These are phyloP conservation scores for Candida albicans DNA, from an alignment of 1,139 yeast species.

Conservation along the genomic window DNA sequence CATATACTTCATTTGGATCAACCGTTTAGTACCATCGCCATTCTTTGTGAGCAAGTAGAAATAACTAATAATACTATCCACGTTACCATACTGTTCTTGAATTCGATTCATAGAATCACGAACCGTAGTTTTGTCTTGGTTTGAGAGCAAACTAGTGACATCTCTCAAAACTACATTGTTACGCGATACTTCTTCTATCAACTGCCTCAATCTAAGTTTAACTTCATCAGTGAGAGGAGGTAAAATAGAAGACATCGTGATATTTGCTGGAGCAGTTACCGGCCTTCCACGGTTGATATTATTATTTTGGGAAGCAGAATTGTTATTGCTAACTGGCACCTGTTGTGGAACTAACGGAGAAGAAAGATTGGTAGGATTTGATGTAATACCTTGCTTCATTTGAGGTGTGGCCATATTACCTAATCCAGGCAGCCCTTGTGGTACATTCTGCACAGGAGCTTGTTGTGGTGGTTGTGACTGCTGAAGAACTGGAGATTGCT, in stretches of 20 bases:
- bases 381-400: constrained; percentile 22
- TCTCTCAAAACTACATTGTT: constrained; percentile 69
- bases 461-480: constrained; percentile 11
- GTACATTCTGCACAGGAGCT: constrained; percentile 7
- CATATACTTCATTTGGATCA: constrained; percentile 78
- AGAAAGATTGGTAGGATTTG: constrained; percentile 13
- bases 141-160: constrained; percentile 57
- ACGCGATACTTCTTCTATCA: constrained; percentile 67
- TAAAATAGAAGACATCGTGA: constrained; percentile 13
- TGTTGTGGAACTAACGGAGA: constrained; percentile 27
- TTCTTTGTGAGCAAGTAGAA: constrained; percentile 74
- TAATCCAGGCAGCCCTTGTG: constrained; percentile 26
- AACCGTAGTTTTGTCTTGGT: constrained; percentile 64
- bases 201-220: constrained; percentile 52
- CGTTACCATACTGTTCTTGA: constrained; percentile 64
- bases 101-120: constrained; percentile 57
- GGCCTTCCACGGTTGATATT: constrained; percentile 5
- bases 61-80: constrained; percentile 75
- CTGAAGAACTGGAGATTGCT: constrained; percentile 10
- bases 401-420: constrained; percentile 21
- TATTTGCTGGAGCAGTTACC: constrained; percentile 5
- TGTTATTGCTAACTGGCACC: constrained; percentile 4
- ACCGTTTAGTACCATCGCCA: constrained; percentile 69
- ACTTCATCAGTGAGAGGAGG: constrained; percentile 48
- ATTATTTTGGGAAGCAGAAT: background rate